Percentiles rank a stretch among this genome's conserved stretches.
phyloP scores from a whole-genome alignment of 495 filamentous ascomycete species.

The Friedmanniomyces simplex region DNA sequence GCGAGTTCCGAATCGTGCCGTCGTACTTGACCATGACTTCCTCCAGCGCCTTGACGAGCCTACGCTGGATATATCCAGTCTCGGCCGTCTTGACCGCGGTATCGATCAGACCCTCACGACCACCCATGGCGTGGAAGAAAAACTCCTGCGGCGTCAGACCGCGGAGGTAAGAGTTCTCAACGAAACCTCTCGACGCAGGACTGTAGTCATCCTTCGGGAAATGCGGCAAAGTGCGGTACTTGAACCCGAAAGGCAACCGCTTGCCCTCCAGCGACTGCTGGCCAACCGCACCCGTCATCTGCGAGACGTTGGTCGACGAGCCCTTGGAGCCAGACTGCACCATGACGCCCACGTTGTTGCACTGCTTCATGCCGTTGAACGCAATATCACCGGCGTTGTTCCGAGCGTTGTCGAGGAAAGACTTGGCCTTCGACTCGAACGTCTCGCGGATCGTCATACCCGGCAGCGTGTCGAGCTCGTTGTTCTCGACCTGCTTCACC shows the following conservation, averaged over 20 bases:
- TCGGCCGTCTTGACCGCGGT: constrained; percentile 99
- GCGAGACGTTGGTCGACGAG: constrained; percentile 96
- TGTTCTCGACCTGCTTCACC: constrained; percentile 67
- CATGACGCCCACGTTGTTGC: constrained; percentile 95
- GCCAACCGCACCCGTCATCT: constrained; percentile 95
- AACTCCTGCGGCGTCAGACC: constrained; percentile 93
- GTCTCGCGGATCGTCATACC: constrained; percentile 98
- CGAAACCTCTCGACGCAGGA: constrained; percentile 91
- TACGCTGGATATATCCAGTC: constrained; percentile 97
- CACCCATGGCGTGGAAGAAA: constrained; percentile 99
- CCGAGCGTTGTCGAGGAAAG: constrained; percentile 87
- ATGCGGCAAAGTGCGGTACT: constrained; percentile 92
- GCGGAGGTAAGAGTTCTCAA: constrained; percentile 97
- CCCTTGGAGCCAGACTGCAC: constrained; percentile 93
- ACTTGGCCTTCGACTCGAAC: constrained; percentile 90
- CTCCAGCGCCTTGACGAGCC: constrained; percentile 94
- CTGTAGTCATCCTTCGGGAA: constrained; percentile 99
- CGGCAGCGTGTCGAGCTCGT: constrained; percentile 74
- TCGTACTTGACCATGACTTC: constrained; percentile 98
- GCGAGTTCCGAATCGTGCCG: constrained; percentile 90
- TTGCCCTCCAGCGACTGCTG: constrained; percentile 98
- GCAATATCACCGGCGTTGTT: constrained; percentile 90
- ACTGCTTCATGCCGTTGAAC: constrained; percentile 81
- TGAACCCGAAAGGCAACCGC: constrained; percentile 98
- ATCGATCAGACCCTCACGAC: constrained; percentile 98